These are phyloP conservation scores for Forsythia viridissima DNA, from an alignment of 257 asterid species.

Conservation along the genomic window DNA sequence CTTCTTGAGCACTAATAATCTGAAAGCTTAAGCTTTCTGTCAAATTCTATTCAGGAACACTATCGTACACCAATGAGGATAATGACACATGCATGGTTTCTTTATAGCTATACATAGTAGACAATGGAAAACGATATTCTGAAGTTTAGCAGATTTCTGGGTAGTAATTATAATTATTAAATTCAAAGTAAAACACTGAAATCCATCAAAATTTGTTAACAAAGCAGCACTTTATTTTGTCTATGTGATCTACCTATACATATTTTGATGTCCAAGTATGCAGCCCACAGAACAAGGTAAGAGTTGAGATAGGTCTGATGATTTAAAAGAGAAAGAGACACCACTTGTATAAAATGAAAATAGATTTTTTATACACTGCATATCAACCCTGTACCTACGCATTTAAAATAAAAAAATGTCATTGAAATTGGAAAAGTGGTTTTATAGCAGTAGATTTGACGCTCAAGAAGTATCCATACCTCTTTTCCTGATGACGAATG, in stretches of 20 bases:
- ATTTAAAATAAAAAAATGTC: slow-evolving; percentile 21
- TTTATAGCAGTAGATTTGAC: slow-evolving; percentile 13
- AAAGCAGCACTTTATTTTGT: background rate
- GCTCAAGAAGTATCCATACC: slow-evolving; percentile 40
- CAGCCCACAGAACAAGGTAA: slow-evolving; percentile 5
- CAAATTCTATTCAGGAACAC: background rate
- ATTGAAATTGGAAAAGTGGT: slow-evolving; percentile 11
- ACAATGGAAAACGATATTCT: background rate
- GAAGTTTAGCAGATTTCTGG: background rate
- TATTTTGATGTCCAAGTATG: background rate
- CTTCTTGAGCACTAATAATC: background rate
- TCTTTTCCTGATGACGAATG: slow-evolving; percentile 70
- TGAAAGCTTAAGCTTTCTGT: background rate
- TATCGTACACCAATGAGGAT: slow-evolving; percentile 4
- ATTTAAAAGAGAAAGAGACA: background rate
- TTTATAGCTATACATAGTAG: background rate
- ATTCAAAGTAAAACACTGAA: background rate
- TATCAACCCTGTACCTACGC: background rate
- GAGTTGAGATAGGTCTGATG: slow-evolving; percentile 9
- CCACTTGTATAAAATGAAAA: background rate
- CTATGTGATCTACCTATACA: background rate
- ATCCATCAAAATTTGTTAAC: background rate
- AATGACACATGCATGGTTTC: background rate
- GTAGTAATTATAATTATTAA: background rate
- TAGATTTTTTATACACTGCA: slow-evolving; percentile 8